Conservation (phyloP, 345 rosid genomes). For the Aethionema arabicum region DNA sequence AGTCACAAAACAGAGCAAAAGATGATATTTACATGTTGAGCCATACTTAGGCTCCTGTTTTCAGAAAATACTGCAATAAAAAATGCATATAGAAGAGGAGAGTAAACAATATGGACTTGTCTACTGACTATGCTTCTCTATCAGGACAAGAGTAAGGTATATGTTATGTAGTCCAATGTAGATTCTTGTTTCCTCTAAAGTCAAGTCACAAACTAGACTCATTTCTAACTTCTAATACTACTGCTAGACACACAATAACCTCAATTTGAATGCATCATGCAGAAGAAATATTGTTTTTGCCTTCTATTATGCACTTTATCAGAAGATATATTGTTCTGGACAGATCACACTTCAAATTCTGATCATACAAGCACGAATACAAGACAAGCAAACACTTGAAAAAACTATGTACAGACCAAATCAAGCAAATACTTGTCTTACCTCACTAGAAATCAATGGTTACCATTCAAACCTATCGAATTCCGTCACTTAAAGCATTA, state of each 20-base stretch:
- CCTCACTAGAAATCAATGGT: background rate
- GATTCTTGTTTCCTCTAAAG: slow-evolving; percentile 20
- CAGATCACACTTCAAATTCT: background rate
- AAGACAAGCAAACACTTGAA: background rate
- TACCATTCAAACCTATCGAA: background rate
- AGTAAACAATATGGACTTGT: background rate
- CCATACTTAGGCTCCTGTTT: slow-evolving; percentile 88
- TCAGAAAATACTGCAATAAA: slow-evolving; percentile 62
- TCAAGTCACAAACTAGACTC: slow-evolving; percentile 7
- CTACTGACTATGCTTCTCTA: background rate
- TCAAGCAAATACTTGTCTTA: background rate
- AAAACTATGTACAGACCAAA: background rate
- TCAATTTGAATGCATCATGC: slow-evolving; percentile 5
- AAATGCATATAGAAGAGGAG: background rate
- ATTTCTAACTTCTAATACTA: background rate
- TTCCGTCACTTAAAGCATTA: slow-evolving; percentile 3
- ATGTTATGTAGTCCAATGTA: slow-evolving; percentile 12
- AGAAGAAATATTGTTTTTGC: background rate
- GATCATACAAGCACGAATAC: background rate
- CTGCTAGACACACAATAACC: slow-evolving; percentile 1
- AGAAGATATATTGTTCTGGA: too few species aligned
- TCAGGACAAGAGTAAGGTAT: slow-evolving; percentile 20
- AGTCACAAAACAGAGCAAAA: too few species aligned
- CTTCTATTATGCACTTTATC: slow-evolving; percentile 7
- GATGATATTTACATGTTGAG: slow-evolving; percentile 68